These are phyloP conservation scores for Pluteus cervinus DNA, from an alignment of 768 basidiomycete genomes.

Conservation along the genomic window DNA sequence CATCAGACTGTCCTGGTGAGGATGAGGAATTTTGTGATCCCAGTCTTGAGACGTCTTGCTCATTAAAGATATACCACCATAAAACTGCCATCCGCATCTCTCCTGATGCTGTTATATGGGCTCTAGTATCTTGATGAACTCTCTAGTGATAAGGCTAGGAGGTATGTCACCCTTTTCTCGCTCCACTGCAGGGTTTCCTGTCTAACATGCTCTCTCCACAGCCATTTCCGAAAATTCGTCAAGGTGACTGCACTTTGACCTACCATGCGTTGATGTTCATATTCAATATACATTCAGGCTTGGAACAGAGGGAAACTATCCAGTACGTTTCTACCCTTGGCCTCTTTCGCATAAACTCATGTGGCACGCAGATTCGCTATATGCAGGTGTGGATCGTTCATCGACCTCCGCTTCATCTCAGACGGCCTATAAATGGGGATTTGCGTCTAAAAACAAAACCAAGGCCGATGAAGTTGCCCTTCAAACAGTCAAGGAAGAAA, in stretches of 20 bases:
- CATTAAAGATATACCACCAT: no score
- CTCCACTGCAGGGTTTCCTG: conserved; percentile 18
- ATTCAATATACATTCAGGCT: conserved; percentile 31
- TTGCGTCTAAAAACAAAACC: conserved; percentile 62
- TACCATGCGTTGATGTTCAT: conserved; percentile 3
- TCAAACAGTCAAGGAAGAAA: conserved; percentile 52
- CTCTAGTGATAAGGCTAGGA: conserved; percentile 74
- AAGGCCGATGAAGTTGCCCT: conserved; percentile 55
- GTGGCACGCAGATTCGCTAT: conserved; percentile 18
- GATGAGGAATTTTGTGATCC: not conserved
- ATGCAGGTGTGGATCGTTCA: conserved; percentile 55
- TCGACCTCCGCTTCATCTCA: conserved; percentile 55
- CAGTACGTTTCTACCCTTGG: conserved; percentile 32
- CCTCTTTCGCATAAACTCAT: conserved; percentile 7
- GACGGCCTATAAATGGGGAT: conserved; percentile 87
- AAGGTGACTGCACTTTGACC: conserved; percentile 37
- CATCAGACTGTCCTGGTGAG: not conserved
- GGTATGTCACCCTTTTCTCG: conserved; percentile 32
- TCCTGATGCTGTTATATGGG: conserved; percentile 1
- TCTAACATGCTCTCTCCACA: conserved; percentile 30
- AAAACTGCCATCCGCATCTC: conserved; percentile 7
- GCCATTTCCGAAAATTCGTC: conserved; percentile 92
- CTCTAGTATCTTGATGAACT: conserved; percentile 81
- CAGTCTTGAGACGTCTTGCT: no score
- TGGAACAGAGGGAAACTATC: conserved; percentile 80